Conservation (phyloP, 495 filamentous ascomycete species). For the Penicillium goetzii region DNA sequence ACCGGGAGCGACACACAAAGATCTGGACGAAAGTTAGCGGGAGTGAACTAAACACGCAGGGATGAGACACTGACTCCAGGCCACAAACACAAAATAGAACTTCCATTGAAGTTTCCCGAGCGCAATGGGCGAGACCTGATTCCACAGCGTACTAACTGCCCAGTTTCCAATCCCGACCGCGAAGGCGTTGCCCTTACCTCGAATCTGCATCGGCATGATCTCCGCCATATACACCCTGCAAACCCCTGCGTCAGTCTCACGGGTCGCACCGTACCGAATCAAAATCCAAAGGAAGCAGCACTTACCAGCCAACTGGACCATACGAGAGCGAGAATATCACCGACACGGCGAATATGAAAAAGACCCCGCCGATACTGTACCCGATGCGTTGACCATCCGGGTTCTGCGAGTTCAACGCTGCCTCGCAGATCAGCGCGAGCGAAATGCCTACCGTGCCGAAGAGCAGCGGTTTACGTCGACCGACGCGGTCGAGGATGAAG, state of each 20-base stretch:
- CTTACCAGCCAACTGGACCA: constrained; percentile 51
- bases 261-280: neutral
- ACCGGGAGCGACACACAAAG: constrained; percentile 38
- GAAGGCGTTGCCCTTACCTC: constrained; percentile 52
- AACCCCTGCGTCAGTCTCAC: constrained; percentile 5
- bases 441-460: constrained; percentile 46
- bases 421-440: constrained; percentile 49
- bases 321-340: constrained; percentile 52
- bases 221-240: constrained; percentile 52
- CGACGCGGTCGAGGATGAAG: constrained; percentile 46
- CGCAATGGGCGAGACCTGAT: constrained; percentile 54
- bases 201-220: constrained; percentile 56
- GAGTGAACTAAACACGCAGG: neutral
- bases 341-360: constrained; percentile 55
- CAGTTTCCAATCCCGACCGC: constrained; percentile 54
- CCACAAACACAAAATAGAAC: constrained; percentile 53
- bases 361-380: constrained; percentile 50
- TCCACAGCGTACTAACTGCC: constrained; percentile 54
- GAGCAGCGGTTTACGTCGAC: constrained; percentile 42
- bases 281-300: neutral
- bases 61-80: constrained; percentile 37
- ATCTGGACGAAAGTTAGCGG: constrained; percentile 34
- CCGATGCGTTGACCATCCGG: constrained; percentile 36
- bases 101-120: constrained; percentile 47
- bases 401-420: constrained; percentile 46